Conservation (phyloP, 495 filamentous ascomycete species). For the Penicillium crystallinum region DNA sequence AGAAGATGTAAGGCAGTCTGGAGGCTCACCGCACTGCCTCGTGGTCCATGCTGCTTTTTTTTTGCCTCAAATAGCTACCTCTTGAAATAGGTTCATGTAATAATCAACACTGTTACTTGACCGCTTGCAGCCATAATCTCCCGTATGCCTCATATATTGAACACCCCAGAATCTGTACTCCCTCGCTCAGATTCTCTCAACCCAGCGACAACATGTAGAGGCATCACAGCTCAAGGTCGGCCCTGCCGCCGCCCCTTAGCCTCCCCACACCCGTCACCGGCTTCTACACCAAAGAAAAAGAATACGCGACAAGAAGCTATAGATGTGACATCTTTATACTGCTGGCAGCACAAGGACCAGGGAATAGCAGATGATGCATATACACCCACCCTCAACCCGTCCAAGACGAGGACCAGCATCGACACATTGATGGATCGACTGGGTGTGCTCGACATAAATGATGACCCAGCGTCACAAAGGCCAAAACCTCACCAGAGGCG, state of each 20-base stretch:
- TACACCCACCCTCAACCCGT: slow-evolving; percentile 17
- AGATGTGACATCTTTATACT: slow-evolving; percentile 60
- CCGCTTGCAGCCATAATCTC: background rate
- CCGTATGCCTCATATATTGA: slow-evolving; percentile 67
- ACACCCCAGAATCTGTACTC: slow-evolving; percentile 79
- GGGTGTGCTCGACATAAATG: slow-evolving; percentile 61
- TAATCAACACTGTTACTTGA: background rate
- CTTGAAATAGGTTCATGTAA: background rate
- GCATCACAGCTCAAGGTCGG: slow-evolving; percentile 70
- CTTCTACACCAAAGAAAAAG: slow-evolving; percentile 31
- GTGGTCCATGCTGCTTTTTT: slow-evolving; percentile 5
- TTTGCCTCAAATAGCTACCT: slow-evolving; percentile 8
- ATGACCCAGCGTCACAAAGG: slow-evolving; percentile 11
- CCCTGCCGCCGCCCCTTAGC: slow-evolving; percentile 70
- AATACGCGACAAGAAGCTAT: slow-evolving; percentile 30
- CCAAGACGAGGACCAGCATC: slow-evolving; percentile 64
- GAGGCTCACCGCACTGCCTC: slow-evolving; percentile 17
- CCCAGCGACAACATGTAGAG: slow-evolving; percentile 79
- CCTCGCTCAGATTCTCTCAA: slow-evolving; percentile 76
- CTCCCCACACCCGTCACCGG: slow-evolving; percentile 32
- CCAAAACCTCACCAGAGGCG: slow-evolving; percentile 10
- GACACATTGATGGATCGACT: slow-evolving; percentile 77
- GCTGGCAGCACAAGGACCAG: slow-evolving; percentile 94
- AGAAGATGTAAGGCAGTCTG: slow-evolving; percentile 6
- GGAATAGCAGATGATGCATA: slow-evolving; percentile 34